Base-by-base conservation (phyloP, 2,329 filamentous ascomycete species). In the Cercospora beticola region DNA sequence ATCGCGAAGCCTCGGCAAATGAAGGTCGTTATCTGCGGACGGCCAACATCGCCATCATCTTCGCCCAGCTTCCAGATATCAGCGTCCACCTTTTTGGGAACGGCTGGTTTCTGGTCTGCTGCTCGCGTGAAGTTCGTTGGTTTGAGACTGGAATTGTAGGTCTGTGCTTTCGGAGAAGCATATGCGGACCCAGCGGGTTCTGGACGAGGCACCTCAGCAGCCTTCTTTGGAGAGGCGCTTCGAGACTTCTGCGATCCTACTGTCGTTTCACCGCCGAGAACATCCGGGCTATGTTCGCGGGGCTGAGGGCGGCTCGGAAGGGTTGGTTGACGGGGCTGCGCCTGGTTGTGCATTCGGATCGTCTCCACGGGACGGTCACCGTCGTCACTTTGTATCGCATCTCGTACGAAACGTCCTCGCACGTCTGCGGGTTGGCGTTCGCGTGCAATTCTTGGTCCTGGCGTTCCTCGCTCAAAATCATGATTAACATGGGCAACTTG, bases 221-320 rank as follows among this genome's bases (percentile, higher is more conserved):
- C 3, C 4, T 36, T 65, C 31, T 49, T 21, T 3, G 67, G 64
- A 4, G 60, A 63, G 3, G 40, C 46, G 16, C 49, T 66, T n/a
- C 60, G 36, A 46, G 40, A 56, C 7, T 21, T 33, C 28, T 49
- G 54, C 16, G 58, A 36, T 28, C 12, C 54, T 0, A 70, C 28
- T 30, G 69, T 70, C 1, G 28, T 56, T 9, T 14, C 66, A 1
- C 66, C 66, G 16, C 59, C 28, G 14, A 70, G 63, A n/a, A 33
- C 64, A 18, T 70, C 69, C 31, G 62, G 46, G 26, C 69, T 70
- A 9, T 56, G 56, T 5, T 64, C 64, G n/a, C 40, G 52, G 12
- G 56, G 2, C 16, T 9, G 36, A 28, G 33, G 12, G 5, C 18
- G 59, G 28, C 56, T 56, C 5, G 33, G 12, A 2, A 28, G 0